A percentile compares a stretch with the other conserved stretches of the same genome.
Evolutionary conservation across 345 rosid species (phyloP).

Genomic region (Boechera divaricarpa): DNA sequence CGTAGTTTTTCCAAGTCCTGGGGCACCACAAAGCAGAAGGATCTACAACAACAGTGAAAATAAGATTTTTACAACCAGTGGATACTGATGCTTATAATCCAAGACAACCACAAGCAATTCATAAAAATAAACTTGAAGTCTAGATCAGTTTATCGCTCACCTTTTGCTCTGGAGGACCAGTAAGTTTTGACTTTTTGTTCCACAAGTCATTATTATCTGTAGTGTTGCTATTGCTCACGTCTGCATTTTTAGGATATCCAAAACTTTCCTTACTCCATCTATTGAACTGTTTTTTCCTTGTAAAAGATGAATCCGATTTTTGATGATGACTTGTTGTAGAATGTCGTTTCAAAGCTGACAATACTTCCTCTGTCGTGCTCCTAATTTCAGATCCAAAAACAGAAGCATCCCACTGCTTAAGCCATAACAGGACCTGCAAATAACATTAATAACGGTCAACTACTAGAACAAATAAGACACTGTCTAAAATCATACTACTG

Average conservation of each 20-base stretch:
- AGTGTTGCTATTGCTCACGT: conserved; percentile 44
- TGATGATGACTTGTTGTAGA: conserved; percentile 65
- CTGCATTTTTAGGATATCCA: conserved; percentile 48
- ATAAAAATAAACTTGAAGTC: background rate
- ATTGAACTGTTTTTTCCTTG: conserved; percentile 56
- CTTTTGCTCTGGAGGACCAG: conserved; percentile 87
- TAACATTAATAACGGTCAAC: conserved; percentile 17
- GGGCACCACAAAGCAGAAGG: conserved; percentile 96
- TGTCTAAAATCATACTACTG: conserved; percentile 6
- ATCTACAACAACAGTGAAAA: conserved; percentile 61
- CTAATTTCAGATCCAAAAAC: conserved; percentile 97
- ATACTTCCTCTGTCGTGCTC: conserved; percentile 85
- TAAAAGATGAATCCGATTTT: conserved; percentile 53
- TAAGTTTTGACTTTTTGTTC: conserved; percentile 63
- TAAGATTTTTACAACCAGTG: background rate
- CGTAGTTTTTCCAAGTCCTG: conserved; percentile 99
- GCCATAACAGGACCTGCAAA: conserved; percentile 87
- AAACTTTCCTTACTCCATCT: conserved; percentile 57
- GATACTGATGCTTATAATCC: conserved; percentile 11
- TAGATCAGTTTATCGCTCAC: conserved; percentile 48
- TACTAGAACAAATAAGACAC: conserved; percentile 14
- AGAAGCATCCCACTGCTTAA: conserved; percentile 98
- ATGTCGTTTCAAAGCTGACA: conserved; percentile 86
- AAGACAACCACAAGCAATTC: conserved; percentile 14
- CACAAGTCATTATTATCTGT: conserved; percentile 52